phyloP scores from a whole-genome alignment of 2,329 filamentous ascomycete genomes.

The Tolypocladium nubicola region DNA sequence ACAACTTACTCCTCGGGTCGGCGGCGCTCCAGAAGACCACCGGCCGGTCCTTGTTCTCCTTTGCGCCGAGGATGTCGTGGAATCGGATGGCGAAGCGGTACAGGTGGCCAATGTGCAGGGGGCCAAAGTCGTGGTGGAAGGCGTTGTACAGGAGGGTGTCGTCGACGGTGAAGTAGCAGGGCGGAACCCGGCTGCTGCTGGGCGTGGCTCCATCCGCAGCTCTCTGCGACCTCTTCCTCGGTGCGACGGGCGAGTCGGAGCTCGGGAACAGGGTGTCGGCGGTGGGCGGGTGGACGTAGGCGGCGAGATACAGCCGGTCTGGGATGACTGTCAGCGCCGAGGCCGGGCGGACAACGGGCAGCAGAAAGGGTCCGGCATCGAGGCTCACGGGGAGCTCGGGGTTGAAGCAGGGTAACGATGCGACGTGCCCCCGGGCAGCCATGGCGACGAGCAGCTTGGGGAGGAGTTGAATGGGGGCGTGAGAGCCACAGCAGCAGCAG shows the following conservation, averaged over 20 bases:
- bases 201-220: slow-evolving; percentile 45
- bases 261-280: slow-evolving; percentile 81
- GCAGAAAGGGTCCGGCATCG: not conserved
- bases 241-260: slow-evolving; percentile 52
- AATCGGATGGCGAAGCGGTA: slow-evolving; percentile 95
- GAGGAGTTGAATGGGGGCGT: not conserved
- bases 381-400: not conserved
- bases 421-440: not conserved
- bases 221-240: slow-evolving; percentile 38
- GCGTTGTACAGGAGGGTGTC: slow-evolving; percentile 91
- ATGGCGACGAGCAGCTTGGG: not conserved
- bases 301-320: slow-evolving; percentile 93
- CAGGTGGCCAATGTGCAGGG: slow-evolving; percentile 90
- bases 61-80: slow-evolving; percentile 86
- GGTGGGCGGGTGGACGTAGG: slow-evolving; percentile 74
- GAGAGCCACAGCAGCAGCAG: not conserved
- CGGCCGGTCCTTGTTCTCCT: slow-evolving; percentile 77
- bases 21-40: slow-evolving; percentile 95
- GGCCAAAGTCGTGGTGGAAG: slow-evolving; percentile 97
- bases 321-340: slow-evolving; percentile 17
- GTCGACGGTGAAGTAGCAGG: slow-evolving; percentile 93
- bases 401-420: not conserved
- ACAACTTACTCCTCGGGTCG: slow-evolving; percentile 71
- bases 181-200: slow-evolving; percentile 34
- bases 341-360: not conserved